Conservation (phyloP, 352 stramenopile species). For the Phytophthora niederhauseri region DNA sequence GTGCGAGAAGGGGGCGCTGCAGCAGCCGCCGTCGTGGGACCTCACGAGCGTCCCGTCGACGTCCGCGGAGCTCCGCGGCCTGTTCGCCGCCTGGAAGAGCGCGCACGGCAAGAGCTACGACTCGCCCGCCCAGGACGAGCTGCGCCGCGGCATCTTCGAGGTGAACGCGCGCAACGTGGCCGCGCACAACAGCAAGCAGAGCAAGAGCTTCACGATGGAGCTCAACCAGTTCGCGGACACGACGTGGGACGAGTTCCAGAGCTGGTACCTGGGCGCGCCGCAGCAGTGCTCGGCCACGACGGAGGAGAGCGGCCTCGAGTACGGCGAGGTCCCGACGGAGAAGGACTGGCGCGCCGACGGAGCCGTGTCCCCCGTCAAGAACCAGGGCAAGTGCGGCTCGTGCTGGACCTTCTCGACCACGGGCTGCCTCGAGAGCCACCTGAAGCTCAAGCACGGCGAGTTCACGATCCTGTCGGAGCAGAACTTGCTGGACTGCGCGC, state of each 20-base stretch:
- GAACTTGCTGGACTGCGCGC: conserved; percentile 97
- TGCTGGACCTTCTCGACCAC: conserved; percentile 99
- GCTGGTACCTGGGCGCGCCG: conserved; percentile 63
- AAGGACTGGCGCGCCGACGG: conserved; percentile 96
- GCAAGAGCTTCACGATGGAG: conserved; percentile 68
- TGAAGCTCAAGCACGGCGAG: conserved; percentile 94
- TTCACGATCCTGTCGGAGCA: conserved; percentile 97
- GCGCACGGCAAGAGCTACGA: conserved; percentile 55
- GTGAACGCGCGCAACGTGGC: conserved; percentile 67
- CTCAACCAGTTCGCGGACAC: conserved; percentile 80
- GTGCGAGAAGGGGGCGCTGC: conserved; percentile 51
- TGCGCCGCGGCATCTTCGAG: conserved; percentile 63
- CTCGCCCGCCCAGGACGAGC: conserved; percentile 52
- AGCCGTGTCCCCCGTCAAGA: conserved; percentile 97
- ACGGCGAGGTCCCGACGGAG: conserved; percentile 68
- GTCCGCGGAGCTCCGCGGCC: conserved; percentile 28
- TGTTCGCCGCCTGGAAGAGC: conserved; percentile 64
- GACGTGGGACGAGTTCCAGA: conserved; percentile 82
- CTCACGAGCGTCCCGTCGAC: conserved; percentile 42
- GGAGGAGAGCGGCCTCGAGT: conserved; percentile 31
- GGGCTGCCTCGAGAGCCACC: conserved; percentile 96
- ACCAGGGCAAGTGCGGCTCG: conserved; percentile 98
- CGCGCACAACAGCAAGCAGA: conserved; percentile 54
- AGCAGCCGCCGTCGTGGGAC: conserved; percentile 34
- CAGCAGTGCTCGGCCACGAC: conserved; percentile 84